Evolutionary conservation across 2,329 filamentous ascomycete species (phyloP).

Genomic region (Lanzia echinophila): DNA sequence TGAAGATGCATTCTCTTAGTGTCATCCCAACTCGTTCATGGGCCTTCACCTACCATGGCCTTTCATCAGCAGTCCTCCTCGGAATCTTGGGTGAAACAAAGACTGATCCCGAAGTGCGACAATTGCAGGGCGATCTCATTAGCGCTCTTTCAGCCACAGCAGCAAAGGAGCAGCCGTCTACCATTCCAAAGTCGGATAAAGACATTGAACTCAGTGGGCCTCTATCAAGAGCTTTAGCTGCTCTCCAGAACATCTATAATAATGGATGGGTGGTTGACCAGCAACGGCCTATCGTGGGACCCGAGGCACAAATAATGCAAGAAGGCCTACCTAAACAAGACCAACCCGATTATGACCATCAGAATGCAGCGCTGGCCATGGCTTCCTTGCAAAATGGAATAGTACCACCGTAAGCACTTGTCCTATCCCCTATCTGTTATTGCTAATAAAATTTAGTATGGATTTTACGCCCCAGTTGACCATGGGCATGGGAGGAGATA

Average conservation of each 20-base stretch:
- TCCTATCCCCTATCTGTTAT: background rate
- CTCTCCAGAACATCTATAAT: slow-evolving; percentile 60
- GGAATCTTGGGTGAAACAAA: slow-evolving; percentile 59
- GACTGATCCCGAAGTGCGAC: slow-evolving; percentile 54
- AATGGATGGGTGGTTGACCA: slow-evolving; percentile 52
- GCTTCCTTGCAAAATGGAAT: slow-evolving; percentile 56
- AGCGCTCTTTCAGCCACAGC: slow-evolving; percentile 57
- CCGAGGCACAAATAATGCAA: slow-evolving; percentile 10
- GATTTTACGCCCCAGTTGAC: slow-evolving; percentile 33
- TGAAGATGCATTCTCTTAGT: slow-evolving; percentile 62
- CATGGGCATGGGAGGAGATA: slow-evolving; percentile 32
- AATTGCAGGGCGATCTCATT: slow-evolving; percentile 58
- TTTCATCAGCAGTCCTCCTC: slow-evolving; percentile 58
- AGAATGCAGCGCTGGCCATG: slow-evolving; percentile 57
- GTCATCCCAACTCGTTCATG: slow-evolving; percentile 60
- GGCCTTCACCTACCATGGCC: slow-evolving; percentile 62
- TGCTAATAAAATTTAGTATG: slow-evolving; percentile 23
- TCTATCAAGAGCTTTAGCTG: slow-evolving; percentile 52
- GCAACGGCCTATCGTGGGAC: slow-evolving; percentile 20
- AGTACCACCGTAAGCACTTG: slow-evolving; percentile 24
- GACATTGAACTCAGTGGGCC: slow-evolving; percentile 41
- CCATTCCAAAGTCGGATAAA: slow-evolving; percentile 21
- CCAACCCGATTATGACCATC: slow-evolving; percentile 33
- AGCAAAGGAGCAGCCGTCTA: slow-evolving; percentile 45
- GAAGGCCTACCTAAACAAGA: slow-evolving; percentile 14